phyloP scores from a whole-genome alignment of 2,329 filamentous ascomycete genomes.

The Myrmaecium sp. region DNA sequence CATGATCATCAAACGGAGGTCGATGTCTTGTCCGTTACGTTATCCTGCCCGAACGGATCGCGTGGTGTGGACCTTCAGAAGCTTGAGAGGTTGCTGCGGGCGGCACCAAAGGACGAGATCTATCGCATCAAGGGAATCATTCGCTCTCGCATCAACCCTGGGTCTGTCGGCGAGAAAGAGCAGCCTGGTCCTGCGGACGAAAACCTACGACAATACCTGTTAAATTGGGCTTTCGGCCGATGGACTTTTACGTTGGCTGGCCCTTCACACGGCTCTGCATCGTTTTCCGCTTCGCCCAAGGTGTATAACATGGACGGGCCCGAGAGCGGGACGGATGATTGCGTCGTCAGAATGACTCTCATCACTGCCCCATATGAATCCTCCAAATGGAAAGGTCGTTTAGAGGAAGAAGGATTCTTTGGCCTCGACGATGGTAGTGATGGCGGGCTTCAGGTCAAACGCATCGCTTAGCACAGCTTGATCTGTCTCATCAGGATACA shows the following conservation, averaged over 20 bases:
- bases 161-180: constrained; percentile 26
- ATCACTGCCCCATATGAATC: constrained; percentile 59
- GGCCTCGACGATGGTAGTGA: constrained; percentile 9
- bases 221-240: constrained; percentile 95
- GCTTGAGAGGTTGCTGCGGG: constrained; percentile 48
- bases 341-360: constrained; percentile 53
- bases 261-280: too few relatives aligned
- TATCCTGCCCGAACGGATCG: constrained; percentile 30
- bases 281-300: neutral
- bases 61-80: constrained; percentile 41
- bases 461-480: neutral
- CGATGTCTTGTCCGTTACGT: constrained; percentile 71
- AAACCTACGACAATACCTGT: constrained; percentile 50
- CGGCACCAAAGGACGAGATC: constrained; percentile 79
- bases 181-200: constrained; percentile 19
- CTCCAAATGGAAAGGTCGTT: constrained; percentile 58
- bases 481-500: neutral
- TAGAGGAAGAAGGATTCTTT: constrained; percentile 38
- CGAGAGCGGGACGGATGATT: constrained; percentile 32
- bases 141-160: constrained; percentile 27
- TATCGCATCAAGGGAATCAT: constrained; percentile 80
- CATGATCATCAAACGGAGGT: constrained; percentile 65
- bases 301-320: constrained; percentile 4
- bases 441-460: constrained; percentile 2
- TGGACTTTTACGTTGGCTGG: constrained; percentile 71